Percentiles rank a stretch among this genome's conserved stretches.
Conservation (phyloP, 2,329 filamentous ascomycete species). For the Blastomyces gilchristii region DNA sequence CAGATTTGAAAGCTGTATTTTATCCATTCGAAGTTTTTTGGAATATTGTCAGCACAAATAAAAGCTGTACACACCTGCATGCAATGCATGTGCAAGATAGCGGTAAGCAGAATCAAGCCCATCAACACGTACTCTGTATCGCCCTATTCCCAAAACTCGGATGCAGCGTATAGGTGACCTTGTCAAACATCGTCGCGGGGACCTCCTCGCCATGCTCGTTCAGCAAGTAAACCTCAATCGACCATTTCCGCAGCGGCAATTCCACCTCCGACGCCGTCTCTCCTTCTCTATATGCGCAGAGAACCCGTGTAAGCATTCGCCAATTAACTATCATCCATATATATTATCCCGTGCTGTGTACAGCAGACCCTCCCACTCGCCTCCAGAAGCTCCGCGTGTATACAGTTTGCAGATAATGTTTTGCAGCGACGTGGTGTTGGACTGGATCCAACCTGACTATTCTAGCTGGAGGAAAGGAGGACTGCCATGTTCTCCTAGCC, state of each 20-base stretch:
- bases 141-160: constrained; percentile 78
- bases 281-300: constrained; percentile 35
- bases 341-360: neutral
- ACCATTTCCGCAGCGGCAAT: constrained; percentile 90
- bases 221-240: constrained; percentile 70
- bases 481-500: neutral
- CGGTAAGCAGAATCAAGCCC: neutral
- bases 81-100: neutral
- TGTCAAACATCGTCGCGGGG: constrained; percentile 76
- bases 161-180: constrained; percentile 86
- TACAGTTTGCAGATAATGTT: neutral
- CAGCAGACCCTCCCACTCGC: neutral
- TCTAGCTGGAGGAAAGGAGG: too few relatives aligned
- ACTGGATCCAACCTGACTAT: neutral
- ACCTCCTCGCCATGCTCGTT: constrained; percentile 80
- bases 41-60: neutral
- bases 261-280: constrained; percentile 72
- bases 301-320: neutral
- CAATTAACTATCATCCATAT: neutral
- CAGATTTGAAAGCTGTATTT: constrained; percentile 59
- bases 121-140: constrained; percentile 59
- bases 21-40: neutral
- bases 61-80: neutral
- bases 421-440: neutral
- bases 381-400: neutral